Evolutionary conservation across 108 stramenopile species (phyloP).

Genomic region (Fragilariopsis cylindrus): DNA sequence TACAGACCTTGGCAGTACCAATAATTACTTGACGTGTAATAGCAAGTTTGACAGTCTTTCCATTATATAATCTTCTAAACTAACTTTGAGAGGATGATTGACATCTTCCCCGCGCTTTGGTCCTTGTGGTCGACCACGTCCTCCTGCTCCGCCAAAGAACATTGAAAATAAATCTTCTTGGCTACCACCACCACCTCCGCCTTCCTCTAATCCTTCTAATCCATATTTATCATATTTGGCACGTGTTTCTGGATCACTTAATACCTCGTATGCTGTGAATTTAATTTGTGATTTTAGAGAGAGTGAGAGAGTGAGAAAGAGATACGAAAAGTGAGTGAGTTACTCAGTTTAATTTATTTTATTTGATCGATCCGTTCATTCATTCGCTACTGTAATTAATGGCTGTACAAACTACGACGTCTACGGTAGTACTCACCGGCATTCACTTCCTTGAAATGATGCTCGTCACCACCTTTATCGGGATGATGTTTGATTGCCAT

Average conservation of each 20-base stretch:
- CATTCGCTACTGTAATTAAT: too few relatives aligned
- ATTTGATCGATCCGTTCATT: too few relatives aligned
- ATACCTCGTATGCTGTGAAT: constrained; percentile 83
- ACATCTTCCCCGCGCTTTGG: constrained; percentile 93
- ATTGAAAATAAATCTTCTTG: constrained; percentile 87
- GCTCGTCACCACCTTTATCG: constrained; percentile 91
- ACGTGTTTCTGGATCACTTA: constrained; percentile 87
- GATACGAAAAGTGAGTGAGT: background rate
- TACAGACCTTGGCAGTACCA: constrained; percentile 69
- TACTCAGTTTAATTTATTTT: too few relatives aligned
- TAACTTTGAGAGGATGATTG: constrained; percentile 90
- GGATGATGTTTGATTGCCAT: constrained; percentile 84
- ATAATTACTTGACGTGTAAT: constrained; percentile 90
- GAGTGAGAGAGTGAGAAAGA: background rate
- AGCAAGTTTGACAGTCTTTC: constrained; percentile 93
- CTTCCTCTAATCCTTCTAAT: constrained; percentile 80
- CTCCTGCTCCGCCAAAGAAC: constrained; percentile 95
- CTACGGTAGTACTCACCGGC: constrained; percentile 5
- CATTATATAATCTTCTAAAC: constrained; percentile 96
- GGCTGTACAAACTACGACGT: too few relatives aligned
- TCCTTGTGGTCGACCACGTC: constrained; percentile 54
- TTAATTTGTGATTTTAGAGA: too few relatives aligned
- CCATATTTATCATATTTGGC: constrained; percentile 90
- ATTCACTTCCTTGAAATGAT: constrained; percentile 90
- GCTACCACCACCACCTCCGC: constrained; percentile 58